Evolutionary conservation across 1,139 yeast species (phyloP), one percentile per base, ranked within the genome.

Genomic region (Sugiyamaella castrensis): DNA sequence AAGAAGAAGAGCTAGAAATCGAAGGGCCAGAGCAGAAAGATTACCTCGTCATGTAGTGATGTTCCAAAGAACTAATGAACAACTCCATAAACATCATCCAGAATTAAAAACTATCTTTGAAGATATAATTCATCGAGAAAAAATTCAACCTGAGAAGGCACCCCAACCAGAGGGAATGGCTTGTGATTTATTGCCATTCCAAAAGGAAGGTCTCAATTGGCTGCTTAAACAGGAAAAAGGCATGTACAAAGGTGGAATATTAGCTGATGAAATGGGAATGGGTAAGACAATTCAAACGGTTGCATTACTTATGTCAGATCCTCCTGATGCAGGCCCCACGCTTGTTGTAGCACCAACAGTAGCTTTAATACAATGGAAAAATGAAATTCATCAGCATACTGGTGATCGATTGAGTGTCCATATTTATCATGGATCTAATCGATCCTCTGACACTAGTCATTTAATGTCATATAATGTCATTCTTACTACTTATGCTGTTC

Each of bases 211-310:
- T 26, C 73, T 92, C 45, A 79, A 86, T 61, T 92, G 99, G 99
- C 75, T 92, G 51, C 60, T 79, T 15, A 75, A 80, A 47, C 98
- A 92, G 68, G 98, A 92, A 65, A 80, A 80, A 31, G 77, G 89
- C 16, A 76, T 75, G 41, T 92, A 86, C 65, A 74, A 77, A 13
- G 98, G 98, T 24, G 98, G 98, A 4, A 83, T 92, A n/a, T 71
- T 92, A 43, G 98, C 98, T 2, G 99, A 92, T 70, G 99, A 92
- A 68, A 92, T 92, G 98, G 98, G 98, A 43, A 91, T 92, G 98
- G 98, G 98, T 58, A 92, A 92, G 63, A 92, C 98, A 1, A 89
- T 92, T 45, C 98, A 92, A 68, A 88, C 96, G 27, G 91, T 92
- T 53, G 92, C 95, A 0, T 70, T 92, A 47, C 80, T 92, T 63